Conservation (phyloP, 306 rosid genomes). For the Coriaria nepalensis region DNA sequence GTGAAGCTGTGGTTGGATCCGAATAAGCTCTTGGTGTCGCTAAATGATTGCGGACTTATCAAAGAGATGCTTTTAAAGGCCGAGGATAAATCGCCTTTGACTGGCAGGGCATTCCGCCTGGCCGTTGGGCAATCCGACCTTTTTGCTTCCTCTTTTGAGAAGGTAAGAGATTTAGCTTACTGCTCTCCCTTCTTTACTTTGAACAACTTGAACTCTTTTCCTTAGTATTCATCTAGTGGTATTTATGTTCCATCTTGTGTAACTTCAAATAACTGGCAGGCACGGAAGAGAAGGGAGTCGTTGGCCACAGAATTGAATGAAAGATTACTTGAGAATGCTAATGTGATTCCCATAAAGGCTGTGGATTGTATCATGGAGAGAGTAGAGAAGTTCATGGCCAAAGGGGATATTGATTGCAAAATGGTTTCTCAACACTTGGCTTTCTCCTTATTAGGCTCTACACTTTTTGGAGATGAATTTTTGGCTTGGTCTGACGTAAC, state of each 20-base stretch:
- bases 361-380: conserved; percentile 39
- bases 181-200: conserved; percentile 1
- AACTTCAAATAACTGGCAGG: conserved; percentile 31
- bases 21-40: conserved; percentile 63
- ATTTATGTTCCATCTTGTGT: background rate
- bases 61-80: conserved; percentile 68
- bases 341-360: conserved; percentile 28
- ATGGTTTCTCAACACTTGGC: conserved; percentile 70
- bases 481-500: conserved; percentile 61
- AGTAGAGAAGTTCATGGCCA: conserved; percentile 24
- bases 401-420: conserved; percentile 34
- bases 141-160: conserved; percentile 57
- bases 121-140: conserved; percentile 70
- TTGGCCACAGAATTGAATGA: conserved; percentile 38
- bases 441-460: conserved; percentile 58
- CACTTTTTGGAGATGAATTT: conserved; percentile 66
- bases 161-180: conserved; percentile 24
- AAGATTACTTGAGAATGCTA: conserved; percentile 28
- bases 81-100: conserved; percentile 51
- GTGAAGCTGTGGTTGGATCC: conserved; percentile 84
- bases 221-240: background rate
- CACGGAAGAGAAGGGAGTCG: conserved; percentile 39
- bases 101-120: conserved; percentile 46
- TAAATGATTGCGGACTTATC: conserved; percentile 49
- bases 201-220: background rate